A percentile compares a stretch with the other conserved stretches of the same genome.
These are phyloP conservation scores for Aspergillus homomorphus DNA, from an alignment of 495 filamentous ascomycete genomes.

Conservation along the genomic window DNA sequence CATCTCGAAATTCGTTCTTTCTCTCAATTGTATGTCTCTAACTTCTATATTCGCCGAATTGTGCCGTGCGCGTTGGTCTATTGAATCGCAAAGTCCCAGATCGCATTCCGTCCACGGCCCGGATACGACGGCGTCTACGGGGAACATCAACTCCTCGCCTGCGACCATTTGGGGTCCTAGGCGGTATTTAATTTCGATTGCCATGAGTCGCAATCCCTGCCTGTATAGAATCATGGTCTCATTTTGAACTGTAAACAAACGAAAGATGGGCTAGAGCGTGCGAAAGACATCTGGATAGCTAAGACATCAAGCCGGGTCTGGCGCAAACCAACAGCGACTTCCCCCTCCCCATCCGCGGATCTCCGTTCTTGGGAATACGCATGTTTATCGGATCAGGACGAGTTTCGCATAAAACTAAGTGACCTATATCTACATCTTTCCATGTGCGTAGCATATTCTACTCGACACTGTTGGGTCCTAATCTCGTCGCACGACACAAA, in stretches of 20 bases:
- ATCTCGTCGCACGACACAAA: not conserved
- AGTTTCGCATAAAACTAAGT: not conserved
- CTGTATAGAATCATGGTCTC: not conserved
- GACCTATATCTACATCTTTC: not conserved
- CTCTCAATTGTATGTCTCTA: not conserved
- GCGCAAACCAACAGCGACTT: constrained; percentile 3
- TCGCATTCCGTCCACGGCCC: constrained; percentile 13
- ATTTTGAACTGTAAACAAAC: not conserved
- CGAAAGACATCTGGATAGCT: not conserved
- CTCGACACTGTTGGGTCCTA: not conserved
- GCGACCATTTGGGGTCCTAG: not conserved
- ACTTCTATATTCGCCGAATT: constrained; percentile 4
- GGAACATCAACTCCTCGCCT: not conserved
- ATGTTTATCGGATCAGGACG: not conserved
- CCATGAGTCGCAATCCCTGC: constrained; percentile 1
- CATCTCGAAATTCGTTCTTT: not conserved
- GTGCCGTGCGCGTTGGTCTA: constrained; percentile 12
- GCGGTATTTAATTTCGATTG: not conserved
- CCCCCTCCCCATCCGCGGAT: not conserved
- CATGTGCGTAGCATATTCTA: not conserved
- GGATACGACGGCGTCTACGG: not conserved
- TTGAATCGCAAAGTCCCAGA: constrained; percentile 16
- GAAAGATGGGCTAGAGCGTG: not conserved
- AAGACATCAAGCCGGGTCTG: not conserved
- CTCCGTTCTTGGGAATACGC: not conserved